Evolutionary conservation across 768 basidiomycete species (phyloP).

Genomic region (Agrocybe chaxingu): DNA sequence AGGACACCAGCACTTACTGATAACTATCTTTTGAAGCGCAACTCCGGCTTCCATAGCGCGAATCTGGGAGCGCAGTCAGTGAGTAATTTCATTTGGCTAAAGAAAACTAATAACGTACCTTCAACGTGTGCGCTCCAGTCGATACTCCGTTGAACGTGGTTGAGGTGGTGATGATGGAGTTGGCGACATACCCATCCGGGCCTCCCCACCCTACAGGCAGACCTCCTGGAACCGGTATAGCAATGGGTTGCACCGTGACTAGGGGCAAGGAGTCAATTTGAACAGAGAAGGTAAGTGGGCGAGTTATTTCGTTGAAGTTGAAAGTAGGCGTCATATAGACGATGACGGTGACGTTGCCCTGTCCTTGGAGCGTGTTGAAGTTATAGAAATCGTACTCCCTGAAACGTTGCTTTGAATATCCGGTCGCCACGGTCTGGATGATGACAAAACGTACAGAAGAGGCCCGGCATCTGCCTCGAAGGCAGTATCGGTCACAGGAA

Average conservation of each 20-base stretch:
- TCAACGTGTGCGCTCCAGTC: conserved; percentile 59
- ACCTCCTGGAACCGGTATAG: conserved; percentile 39
- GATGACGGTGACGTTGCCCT: conserved; percentile 44
- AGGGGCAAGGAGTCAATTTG: conserved; percentile 44
- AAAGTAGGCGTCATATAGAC: conserved; percentile 49
- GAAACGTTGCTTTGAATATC: background rate
- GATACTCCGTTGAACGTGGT: conserved; percentile 35
- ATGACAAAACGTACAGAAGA: conserved; percentile 39
- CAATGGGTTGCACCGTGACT: conserved; percentile 45
- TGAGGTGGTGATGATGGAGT: conserved; percentile 40
- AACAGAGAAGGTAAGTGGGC: conserved; percentile 50
- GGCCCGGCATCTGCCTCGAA: conserved; percentile 66
- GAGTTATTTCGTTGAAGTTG: conserved; percentile 46
- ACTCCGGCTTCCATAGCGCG: conserved; percentile 59
- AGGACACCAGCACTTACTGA: conserved; percentile 33
- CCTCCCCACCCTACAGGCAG: conserved; percentile 46
- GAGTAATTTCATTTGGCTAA: background rate
- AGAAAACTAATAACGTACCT: conserved; percentile 27
- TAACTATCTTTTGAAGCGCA: conserved; percentile 59
- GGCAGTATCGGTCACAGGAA: conserved; percentile 49
- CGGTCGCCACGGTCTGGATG: background rate
- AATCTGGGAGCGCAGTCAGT: conserved; percentile 27
- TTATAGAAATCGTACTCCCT: conserved; percentile 67
- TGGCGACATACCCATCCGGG: conserved; percentile 50
- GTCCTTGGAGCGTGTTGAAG: conserved; percentile 43